Conservation (phyloP, 148 eudicot genomes). For the Rhododendron kiyosumense region DNA sequence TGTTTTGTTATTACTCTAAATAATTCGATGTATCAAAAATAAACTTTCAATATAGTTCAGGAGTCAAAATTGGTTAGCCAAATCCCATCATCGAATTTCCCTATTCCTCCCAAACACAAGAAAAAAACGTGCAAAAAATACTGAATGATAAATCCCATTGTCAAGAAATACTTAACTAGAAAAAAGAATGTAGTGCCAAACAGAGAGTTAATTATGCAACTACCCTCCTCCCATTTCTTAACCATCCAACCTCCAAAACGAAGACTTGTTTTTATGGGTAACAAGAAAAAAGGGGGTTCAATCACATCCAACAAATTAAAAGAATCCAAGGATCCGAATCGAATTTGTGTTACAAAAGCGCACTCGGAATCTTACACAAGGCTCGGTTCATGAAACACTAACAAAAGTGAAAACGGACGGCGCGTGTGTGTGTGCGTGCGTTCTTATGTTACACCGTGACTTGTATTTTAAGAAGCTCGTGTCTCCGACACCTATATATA, state of each 20-base stretch:
- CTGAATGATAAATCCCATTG: neutral
- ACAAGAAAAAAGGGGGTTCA: neutral
- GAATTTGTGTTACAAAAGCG: too few species aligned
- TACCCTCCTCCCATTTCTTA: neutral
- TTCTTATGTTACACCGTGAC: neutral
- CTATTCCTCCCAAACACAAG: neutral
- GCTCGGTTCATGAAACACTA: too few species aligned
- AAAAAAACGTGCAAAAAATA: neutral
- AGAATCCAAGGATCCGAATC: neutral
- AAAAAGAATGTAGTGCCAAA: neutral
- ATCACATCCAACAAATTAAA: neutral
- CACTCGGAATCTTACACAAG: too few species aligned
- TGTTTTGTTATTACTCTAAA: neutral
- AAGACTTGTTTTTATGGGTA: neutral
- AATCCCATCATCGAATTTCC: neutral
- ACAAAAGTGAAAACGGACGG: too few species aligned
- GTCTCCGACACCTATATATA: too few species aligned
- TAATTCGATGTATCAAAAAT: neutral
- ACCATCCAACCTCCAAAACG: neutral
- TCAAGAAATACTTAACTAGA: neutral
- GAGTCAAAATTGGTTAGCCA: slow-evolving; percentile 3
- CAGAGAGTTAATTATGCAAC: neutral
- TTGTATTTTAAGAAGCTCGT: neutral
- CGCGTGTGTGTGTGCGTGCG: too few species aligned
- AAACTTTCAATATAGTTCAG: neutral